A percentile compares a stretch with the other conserved stretches of the same genome.
phyloP scores from a whole-genome alignment of 352 stramenopile genomes.

The Globisporangium irregulare region DNA sequence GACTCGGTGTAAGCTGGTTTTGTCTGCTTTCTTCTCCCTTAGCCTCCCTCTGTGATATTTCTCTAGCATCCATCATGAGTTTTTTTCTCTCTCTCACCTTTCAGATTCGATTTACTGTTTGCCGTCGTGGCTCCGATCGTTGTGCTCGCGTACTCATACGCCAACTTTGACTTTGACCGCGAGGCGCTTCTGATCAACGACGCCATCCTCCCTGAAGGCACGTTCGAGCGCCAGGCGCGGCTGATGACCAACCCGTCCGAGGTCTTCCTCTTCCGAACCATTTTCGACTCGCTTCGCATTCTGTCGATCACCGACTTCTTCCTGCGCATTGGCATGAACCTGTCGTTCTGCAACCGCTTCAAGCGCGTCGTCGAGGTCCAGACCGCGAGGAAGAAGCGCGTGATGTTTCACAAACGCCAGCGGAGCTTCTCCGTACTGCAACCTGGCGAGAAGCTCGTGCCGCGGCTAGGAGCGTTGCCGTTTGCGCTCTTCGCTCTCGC shows the following conservation, averaged over 20 bases:
- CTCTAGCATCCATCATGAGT: too few relatives aligned
- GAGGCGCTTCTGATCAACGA: conserved; percentile 8
- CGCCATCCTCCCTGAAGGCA: conserved; percentile 6
- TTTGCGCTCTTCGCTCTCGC: too few relatives aligned
- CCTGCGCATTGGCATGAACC: conserved; percentile 22
- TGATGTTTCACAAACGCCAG: background rate
- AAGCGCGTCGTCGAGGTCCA: conserved; percentile 33
- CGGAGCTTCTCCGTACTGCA: too few relatives aligned
- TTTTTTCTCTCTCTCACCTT: too few relatives aligned
- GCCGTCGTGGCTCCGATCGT: conserved; percentile 27
- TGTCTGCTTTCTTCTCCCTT: too few relatives aligned
- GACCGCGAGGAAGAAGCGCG: conserved; percentile 17
- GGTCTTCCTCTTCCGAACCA: conserved; percentile 26
- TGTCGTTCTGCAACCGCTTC: conserved; percentile 23
- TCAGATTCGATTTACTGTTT: conserved; percentile 27
- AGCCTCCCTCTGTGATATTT: too few relatives aligned
- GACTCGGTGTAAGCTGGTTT: too few relatives aligned
- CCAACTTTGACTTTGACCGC: conserved; percentile 29
- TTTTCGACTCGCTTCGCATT: conserved; percentile 38
- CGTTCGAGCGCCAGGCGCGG: conserved; percentile 32
- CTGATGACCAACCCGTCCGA: conserved; percentile 28
- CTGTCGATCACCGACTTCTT: conserved; percentile 22
- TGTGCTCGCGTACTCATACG: conserved; percentile 28
- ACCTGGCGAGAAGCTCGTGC: too few relatives aligned
- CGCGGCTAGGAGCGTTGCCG: too few relatives aligned